Evolutionary conservation across 2,329 filamentous ascomycete species (phyloP), one percentile per base, ranked within the genome.

Genomic region (Penicillium freii): DNA sequence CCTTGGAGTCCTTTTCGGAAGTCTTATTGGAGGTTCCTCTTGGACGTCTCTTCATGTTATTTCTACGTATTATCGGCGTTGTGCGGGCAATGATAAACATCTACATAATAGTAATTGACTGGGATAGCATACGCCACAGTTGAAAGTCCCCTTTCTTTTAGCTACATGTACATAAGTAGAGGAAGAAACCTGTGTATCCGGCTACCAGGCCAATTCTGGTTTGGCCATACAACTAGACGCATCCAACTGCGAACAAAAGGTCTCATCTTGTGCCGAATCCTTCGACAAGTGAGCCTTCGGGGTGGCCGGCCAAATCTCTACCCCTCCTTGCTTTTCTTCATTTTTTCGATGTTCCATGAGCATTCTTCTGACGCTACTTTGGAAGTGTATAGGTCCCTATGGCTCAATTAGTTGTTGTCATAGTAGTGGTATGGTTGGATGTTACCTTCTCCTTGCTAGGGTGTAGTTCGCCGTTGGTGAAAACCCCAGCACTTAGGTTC

Each of bases 381-480:
- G 81, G 73, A 84, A 84, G 70, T 78, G 80, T 1, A 85, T 72
- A 0, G 82, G 81, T 1, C 66, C 67, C 60, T 69, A 27, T 6
- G 3, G 10, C 15, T 19, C 6, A 6, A 19, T 63, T 9, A 61
- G 34, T 3, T 1, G 17, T 21, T 25, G 0, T 79, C 6, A 43
- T 21, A n/a, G 4, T 4, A 9, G 1, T 1, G 0, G 1, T 10
- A 36, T 11, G 13, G 2, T 8, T 2, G 4, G 3, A 3, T 5
- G 25, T 8, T 54, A 65, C 81, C 69, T 83, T 81, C 69, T 87
- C 85, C 72, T 83, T 79, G 43, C 76, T 74, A 0, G 85, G 84
- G 68, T 87, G 85, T 69, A 87, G 73, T 69, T 85, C 81, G 45
- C 85, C 85, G 66, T 84, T 87, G 66, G 85, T 73, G 59, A 86